phyloP scores from a whole-genome alignment of 1,139 yeast genomes.

The Magnusiomyces clavatus region DNA sequence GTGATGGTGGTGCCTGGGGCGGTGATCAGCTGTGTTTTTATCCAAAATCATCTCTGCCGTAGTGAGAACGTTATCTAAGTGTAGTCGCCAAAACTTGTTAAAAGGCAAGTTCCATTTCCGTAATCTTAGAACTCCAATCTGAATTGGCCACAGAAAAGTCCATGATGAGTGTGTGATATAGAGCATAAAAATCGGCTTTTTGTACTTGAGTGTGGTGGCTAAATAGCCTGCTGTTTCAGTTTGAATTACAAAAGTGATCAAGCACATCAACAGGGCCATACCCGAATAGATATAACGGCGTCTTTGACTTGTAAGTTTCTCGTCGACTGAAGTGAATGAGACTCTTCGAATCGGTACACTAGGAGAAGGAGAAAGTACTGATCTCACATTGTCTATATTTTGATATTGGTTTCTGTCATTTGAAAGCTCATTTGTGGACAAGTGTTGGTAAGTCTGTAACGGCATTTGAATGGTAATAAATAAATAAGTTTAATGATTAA shows the following conservation, averaged over 20 bases:
- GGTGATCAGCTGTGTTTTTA: slow-evolving; percentile 36
- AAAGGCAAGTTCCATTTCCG: slow-evolving; percentile 31
- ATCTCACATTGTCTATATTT: background rate
- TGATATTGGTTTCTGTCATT: background rate
- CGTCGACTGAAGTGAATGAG: background rate
- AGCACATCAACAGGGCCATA: slow-evolving; percentile 50
- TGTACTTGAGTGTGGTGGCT: slow-evolving; percentile 47
- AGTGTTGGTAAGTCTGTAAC: slow-evolving; percentile 5
- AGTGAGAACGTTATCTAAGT: slow-evolving; percentile 44
- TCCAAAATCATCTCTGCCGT: slow-evolving; percentile 41
- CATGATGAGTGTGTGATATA: slow-evolving; percentile 74
- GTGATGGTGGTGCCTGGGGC: slow-evolving; percentile 22
- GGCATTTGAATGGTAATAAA: too few species aligned
- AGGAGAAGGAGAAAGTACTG: background rate
- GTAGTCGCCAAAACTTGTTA: slow-evolving; percentile 38
- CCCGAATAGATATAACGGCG: slow-evolving; percentile 34
- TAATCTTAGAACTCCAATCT: slow-evolving; percentile 37
- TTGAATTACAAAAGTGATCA: slow-evolving; percentile 63
- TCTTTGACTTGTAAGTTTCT: background rate
- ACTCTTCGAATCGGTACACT: too few species aligned
- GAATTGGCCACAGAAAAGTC: slow-evolving; percentile 70
- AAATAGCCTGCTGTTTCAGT: slow-evolving; percentile 75
- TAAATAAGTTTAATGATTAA: too few species aligned
- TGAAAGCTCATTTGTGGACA: slow-evolving; percentile 1
- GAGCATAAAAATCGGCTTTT: slow-evolving; percentile 63